phyloP scores from a whole-genome alignment of 768 basidiomycete species.

The Auricularia auricula-judae region DNA sequence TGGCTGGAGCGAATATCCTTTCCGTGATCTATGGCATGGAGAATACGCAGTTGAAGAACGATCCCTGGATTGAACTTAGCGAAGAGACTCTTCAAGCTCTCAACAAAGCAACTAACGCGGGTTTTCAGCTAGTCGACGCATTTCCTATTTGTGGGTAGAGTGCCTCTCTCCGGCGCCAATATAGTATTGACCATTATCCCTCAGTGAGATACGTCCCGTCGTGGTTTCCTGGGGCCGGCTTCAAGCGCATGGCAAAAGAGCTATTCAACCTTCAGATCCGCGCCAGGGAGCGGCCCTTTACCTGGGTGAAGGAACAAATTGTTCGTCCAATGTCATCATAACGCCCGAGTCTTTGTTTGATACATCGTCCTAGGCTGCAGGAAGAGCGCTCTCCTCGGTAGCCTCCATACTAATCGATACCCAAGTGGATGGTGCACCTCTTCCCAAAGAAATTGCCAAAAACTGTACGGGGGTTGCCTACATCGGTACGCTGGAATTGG shows the following conservation, averaged over 20 bases:
- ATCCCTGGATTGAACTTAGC: slow-evolving; percentile 30
- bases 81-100: slow-evolving; percentile 27
- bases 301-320: slow-evolving; percentile 14
- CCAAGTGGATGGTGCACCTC: background rate
- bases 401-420: slow-evolving; percentile 26
- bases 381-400: slow-evolving; percentile 28
- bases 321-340: slow-evolving; percentile 19
- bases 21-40: slow-evolving; percentile 31
- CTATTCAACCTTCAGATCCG: background rate
- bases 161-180: background rate
- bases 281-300: background rate
- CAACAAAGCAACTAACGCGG: slow-evolving; percentile 25
- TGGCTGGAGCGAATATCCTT: slow-evolving; percentile 28
- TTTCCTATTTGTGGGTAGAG: slow-evolving; percentile 8
- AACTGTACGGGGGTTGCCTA: slow-evolving; percentile 42
- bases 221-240: slow-evolving; percentile 13
- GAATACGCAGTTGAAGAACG: slow-evolving; percentile 24
- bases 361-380: slow-evolving; percentile 16
- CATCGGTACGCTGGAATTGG: slow-evolving; percentile 23
- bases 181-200: background rate
- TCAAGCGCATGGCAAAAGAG: slow-evolving; percentile 6
- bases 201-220: slow-evolving; percentile 10
- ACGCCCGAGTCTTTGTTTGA: background rate
- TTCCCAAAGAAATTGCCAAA: slow-evolving; percentile 32
- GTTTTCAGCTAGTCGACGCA: slow-evolving; percentile 6